Conservation (phyloP, 2,329 filamentous ascomycete genomes). For the Boeremia lycopersici region DNA sequence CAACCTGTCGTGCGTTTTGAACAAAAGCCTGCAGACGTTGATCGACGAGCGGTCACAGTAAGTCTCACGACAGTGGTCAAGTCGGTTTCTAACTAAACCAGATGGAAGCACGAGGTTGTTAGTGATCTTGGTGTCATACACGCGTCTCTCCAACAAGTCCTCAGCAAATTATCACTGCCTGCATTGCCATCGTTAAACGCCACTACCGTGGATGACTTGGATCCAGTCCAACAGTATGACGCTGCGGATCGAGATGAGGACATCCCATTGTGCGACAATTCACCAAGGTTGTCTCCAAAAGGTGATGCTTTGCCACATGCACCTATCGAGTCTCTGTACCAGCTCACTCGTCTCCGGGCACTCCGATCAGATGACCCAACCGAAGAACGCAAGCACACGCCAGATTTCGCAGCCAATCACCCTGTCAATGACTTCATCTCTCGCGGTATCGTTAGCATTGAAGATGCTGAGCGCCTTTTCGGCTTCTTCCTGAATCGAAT, state of each 20-base stretch:
- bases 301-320: constrained; percentile 36
- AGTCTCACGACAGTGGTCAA: background rate
- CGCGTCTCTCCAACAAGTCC: constrained; percentile 49
- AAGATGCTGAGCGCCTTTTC: constrained; percentile 52
- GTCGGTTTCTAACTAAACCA: constrained; percentile 4
- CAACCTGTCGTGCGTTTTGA: constrained; percentile 57
- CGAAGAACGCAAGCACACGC: constrained; percentile 39
- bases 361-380: constrained; percentile 48
- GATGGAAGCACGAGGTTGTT: constrained; percentile 35
- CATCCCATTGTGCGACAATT: constrained; percentile 40
- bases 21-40: constrained; percentile 58
- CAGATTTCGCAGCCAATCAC: constrained; percentile 10
- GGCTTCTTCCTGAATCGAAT: constrained; percentile 52
- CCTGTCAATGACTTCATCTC: constrained; percentile 57
- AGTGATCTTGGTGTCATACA: constrained; percentile 41
- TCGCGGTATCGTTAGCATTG: constrained; percentile 52
- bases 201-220: constrained; percentile 10
- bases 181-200: constrained; percentile 45
- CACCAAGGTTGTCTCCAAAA: constrained; percentile 36
- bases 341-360: constrained; percentile 52
- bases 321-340: constrained; percentile 57
- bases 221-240: constrained; percentile 36
- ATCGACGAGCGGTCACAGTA: constrained; percentile 53
- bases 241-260: constrained; percentile 46
- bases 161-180: constrained; percentile 48